phyloP scores from a whole-genome alignment of 306 rosid species.

The Comarum palustre region DNA sequence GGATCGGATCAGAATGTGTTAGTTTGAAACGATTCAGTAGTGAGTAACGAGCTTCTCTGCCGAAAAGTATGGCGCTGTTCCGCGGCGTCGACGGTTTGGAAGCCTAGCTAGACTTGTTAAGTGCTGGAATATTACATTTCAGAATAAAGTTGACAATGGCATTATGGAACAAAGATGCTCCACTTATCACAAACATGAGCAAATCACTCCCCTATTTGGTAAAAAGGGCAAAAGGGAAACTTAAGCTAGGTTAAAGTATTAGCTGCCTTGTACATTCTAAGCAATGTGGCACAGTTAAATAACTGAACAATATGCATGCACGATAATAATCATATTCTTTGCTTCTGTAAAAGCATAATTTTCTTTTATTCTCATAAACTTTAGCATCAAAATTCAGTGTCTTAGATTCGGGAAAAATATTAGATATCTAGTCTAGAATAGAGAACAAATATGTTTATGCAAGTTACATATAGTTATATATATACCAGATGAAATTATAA shows the following conservation, averaged over 20 bases:
- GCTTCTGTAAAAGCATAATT: constrained; percentile 39
- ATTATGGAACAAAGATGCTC: constrained; percentile 31
- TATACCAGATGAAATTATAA: background rate
- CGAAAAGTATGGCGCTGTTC: background rate
- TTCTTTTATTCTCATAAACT: constrained; percentile 25
- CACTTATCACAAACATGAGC: constrained; percentile 26
- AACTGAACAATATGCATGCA: constrained; percentile 56
- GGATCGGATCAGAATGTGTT: background rate
- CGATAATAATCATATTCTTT: constrained; percentile 44
- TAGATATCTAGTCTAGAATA: constrained; percentile 8
- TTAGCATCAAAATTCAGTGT: constrained; percentile 22
- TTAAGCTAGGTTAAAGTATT: constrained; percentile 36
- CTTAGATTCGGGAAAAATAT: constrained; percentile 29
- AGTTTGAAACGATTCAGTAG: background rate
- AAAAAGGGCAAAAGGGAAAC: constrained; percentile 18
- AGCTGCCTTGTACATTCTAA: constrained; percentile 1
- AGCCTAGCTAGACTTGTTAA: background rate
- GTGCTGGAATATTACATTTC: background rate
- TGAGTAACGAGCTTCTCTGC: background rate
- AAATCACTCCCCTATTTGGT: constrained; percentile 25
- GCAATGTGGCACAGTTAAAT: constrained; percentile 42
- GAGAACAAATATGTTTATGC: constrained; percentile 26
- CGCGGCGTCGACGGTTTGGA: background rate
- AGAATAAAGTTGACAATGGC: constrained; percentile 5
- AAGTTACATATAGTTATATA: background rate